These are phyloP conservation scores for Microbotryum saponariae DNA, from an alignment of 1,284 basidiomycete species.

Conservation along the genomic window DNA sequence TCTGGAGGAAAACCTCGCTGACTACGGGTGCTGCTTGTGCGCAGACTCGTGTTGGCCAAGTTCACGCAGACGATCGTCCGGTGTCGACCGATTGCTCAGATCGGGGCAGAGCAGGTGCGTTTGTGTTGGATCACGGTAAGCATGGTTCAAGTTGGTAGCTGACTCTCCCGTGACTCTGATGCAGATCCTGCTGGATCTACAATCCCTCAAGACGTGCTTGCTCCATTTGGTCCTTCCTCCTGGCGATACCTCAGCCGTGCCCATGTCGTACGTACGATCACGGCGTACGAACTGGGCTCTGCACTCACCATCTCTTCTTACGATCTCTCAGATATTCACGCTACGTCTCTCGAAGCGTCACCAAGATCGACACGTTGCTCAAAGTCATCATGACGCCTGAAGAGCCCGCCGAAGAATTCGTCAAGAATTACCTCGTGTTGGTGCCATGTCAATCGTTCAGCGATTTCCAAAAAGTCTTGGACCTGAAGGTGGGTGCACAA, in stretches of 20 bases:
- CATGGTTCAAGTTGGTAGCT: not conserved
- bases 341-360: constrained; percentile 68
- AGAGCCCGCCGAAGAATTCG: constrained; percentile 87
- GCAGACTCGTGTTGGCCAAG: constrained; percentile 66
- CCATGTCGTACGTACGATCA: constrained; percentile 28
- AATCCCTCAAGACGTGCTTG: constrained; percentile 71
- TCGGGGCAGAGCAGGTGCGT: constrained; percentile 81
- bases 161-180: not conserved
- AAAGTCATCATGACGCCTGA: constrained; percentile 90
- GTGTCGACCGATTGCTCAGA: constrained; percentile 77
- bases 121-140: not conserved
- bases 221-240: constrained; percentile 58
- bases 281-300: not conserved
- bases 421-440: constrained; percentile 83
- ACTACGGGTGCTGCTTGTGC: constrained; percentile 12
- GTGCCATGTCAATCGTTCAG: constrained; percentile 87
- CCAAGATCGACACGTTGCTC: constrained; percentile 75
- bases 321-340: constrained; percentile 58
- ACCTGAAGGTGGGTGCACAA: constrained; percentile 56
- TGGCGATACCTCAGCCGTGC: constrained; percentile 31
- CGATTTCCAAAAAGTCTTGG: constrained; percentile 96
- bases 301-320: not conserved
- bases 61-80: constrained; percentile 81
- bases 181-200: constrained; percentile 84
- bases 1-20: not conserved